A percentile compares a stretch with the other conserved stretches of the same genome.
These are phyloP conservation scores for Saccharomycopsis hybrid DNA, from an alignment of 1,139 yeast species.

Conservation along the genomic window DNA sequence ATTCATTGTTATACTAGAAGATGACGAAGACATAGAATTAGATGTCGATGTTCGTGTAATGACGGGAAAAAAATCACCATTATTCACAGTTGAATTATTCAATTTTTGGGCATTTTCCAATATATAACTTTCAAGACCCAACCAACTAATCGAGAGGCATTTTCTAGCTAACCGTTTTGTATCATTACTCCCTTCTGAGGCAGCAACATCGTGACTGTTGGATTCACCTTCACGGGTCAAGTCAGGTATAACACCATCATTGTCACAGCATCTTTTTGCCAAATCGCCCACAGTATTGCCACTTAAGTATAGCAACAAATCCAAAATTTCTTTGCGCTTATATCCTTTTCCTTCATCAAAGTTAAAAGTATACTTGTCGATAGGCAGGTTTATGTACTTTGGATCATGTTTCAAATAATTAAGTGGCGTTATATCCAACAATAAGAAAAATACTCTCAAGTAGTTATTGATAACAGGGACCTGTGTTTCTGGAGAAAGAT, in stretches of 20 bases:
- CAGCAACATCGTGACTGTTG: no score
- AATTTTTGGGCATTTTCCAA: not conserved
- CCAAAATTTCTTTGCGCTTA: slow-evolving; percentile 19
- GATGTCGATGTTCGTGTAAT: slow-evolving; percentile 14
- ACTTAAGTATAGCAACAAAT: slow-evolving; percentile 17
- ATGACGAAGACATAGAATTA: slow-evolving; percentile 12
- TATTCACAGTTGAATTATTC: not conserved
- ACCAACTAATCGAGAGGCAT: slow-evolving; percentile 18
- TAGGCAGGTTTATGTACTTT: slow-evolving; percentile 1
- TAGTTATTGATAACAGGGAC: slow-evolving; percentile 45
- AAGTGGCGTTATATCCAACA: slow-evolving; percentile 25
- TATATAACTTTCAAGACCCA: slow-evolving; percentile 16
- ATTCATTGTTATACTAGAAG: not conserved
- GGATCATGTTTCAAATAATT: slow-evolving; percentile 15
- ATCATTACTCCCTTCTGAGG: no score
- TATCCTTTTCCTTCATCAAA: slow-evolving; percentile 16
- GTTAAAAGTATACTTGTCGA: slow-evolving; percentile 4
- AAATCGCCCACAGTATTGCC: slow-evolving; percentile 10
- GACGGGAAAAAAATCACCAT: not conserved
- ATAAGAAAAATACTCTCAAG: slow-evolving; percentile 45
- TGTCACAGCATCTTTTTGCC: slow-evolving; percentile 12
- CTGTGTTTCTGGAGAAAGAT: slow-evolving; percentile 33
- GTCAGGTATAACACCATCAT: slow-evolving; percentile 2
- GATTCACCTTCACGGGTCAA: slow-evolving; percentile 14
- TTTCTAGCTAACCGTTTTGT: slow-evolving; percentile 18